A percentile compares a stretch with the other conserved stretches of the same genome.
These are phyloP conservation scores for Fusarium algeriense DNA, from an alignment of 2,329 filamentous ascomycete genomes.

Conservation along the genomic window DNA sequence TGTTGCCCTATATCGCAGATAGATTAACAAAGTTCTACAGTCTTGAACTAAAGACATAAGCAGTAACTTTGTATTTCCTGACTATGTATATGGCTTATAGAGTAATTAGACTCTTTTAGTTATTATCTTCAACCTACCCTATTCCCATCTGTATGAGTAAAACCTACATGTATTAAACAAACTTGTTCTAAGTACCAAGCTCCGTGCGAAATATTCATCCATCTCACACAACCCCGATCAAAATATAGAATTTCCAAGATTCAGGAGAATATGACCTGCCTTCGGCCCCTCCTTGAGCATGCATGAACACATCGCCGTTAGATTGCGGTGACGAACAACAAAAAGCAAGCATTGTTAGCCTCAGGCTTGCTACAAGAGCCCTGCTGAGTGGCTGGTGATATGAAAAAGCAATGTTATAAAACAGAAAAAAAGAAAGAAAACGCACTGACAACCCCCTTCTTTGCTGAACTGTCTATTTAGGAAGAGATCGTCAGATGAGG, in stretches of 20 bases:
- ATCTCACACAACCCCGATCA: neutral
- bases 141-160: neutral
- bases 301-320: neutral
- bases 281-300: neutral
- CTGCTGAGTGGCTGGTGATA: neutral
- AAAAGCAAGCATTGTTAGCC: slow-evolving; percentile 16
- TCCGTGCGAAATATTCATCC: neutral
- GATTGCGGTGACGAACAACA: slow-evolving; percentile 1
- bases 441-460: neutral
- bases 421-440: neutral
- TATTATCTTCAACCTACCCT: neutral
- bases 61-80: neutral
- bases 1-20: no score
- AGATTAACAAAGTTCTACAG: no score
- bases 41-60: no score
- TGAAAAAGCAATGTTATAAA: slow-evolving; percentile 30
- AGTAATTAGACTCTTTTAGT: no score
- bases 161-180: neutral
- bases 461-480: neutral
- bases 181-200: neutral
- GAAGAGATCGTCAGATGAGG: slow-evolving; percentile 14
- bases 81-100: no score
- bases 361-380: neutral
- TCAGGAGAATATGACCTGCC: neutral
- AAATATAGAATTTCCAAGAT: neutral